phyloP scores from a whole-genome alignment of 23 red algal species.

The Gracilaria domingensis region DNA sequence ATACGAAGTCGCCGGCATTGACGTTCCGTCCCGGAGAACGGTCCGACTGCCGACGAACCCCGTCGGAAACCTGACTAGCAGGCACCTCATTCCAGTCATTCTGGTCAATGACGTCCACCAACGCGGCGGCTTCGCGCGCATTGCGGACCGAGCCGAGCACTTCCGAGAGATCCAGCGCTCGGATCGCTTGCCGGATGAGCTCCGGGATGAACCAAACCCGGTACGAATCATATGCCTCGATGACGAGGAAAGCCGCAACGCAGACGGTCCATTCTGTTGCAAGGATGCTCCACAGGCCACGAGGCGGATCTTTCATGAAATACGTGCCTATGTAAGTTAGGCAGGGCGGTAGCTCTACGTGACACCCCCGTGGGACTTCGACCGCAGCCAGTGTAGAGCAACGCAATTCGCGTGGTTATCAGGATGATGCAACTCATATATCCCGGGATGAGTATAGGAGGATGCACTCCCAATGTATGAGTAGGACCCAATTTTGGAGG shows the following conservation, averaged over 20 bases:
- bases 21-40: not conserved
- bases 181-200: not conserved
- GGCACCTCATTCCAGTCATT: constrained; percentile 13
- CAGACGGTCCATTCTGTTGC: constrained; percentile 8
- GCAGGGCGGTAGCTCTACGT: constrained; percentile 19
- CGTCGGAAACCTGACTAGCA: constrained; percentile 2
- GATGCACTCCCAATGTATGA: no score
- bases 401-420: no score
- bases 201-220: constrained; percentile 16
- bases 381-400: no score
- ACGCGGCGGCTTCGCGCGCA: not conserved
- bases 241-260: constrained; percentile 15
- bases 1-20: not conserved
- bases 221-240: constrained; percentile 7
- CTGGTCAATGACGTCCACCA: not conserved
- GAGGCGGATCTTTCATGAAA: not conserved
- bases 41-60: not conserved
- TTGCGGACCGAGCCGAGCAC: not conserved
- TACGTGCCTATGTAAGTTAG: not conserved
- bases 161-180: not conserved
- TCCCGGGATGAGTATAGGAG: no score
- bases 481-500: no score
- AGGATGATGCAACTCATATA: no score
- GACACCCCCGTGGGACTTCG: constrained; percentile 1
- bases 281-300: constrained; percentile 27